Evolutionary conservation across 495 filamentous ascomycete genomes (phyloP).

Genomic region (Penicillium manginii): DNA sequence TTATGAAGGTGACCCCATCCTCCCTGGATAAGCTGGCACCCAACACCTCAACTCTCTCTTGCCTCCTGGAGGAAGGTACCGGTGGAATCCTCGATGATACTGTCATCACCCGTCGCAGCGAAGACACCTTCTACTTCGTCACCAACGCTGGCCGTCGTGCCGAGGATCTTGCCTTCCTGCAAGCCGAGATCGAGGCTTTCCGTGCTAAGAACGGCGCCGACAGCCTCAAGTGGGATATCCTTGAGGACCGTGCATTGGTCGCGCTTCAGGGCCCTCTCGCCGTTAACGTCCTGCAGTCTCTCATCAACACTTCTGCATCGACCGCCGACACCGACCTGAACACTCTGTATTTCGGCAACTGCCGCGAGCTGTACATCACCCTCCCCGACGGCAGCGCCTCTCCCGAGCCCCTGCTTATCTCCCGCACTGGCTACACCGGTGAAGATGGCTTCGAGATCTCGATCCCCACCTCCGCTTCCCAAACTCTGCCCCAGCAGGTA

Average conservation of each 20-base stretch:
- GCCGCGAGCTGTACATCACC: constrained; percentile 57
- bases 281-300: constrained; percentile 62
- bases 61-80: constrained; percentile 73
- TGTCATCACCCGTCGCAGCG: constrained; percentile 75
- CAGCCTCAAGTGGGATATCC: constrained; percentile 70
- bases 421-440: constrained; percentile 91
- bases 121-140: constrained; percentile 82
- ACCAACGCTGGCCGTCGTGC: constrained; percentile 92
- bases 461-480: constrained; percentile 57
- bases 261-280: constrained; percentile 88
- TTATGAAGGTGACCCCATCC: constrained; percentile 79
- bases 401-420: constrained; percentile 69
- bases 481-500: constrained; percentile 46
- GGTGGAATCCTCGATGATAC: constrained; percentile 95
- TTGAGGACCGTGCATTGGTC: constrained; percentile 68
- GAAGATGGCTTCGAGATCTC: constrained; percentile 99
- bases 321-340: constrained; percentile 58
- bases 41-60: constrained; percentile 75
- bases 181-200: constrained; percentile 61
- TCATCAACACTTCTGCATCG: constrained; percentile 48
- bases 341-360: constrained; percentile 80
- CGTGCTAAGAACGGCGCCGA: constrained; percentile 47
- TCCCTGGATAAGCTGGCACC: constrained; percentile 58
- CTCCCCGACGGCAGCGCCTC: constrained; percentile 46
- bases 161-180: constrained; percentile 81